Evolutionary conservation across 768 basidiomycete species (phyloP).

Genomic region (Leccinellum rugosiceps): DNA sequence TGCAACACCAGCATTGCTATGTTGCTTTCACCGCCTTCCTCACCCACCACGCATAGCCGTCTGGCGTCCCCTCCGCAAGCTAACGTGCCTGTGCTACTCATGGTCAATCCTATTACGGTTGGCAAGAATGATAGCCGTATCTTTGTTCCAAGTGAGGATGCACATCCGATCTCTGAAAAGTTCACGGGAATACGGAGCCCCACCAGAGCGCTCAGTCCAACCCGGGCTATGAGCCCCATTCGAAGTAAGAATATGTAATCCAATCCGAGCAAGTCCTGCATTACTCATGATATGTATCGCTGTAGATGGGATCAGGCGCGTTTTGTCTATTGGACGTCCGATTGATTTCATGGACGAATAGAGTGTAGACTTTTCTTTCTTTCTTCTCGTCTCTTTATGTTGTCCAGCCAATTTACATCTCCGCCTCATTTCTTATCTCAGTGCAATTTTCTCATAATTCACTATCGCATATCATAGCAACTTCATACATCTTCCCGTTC

Average conservation of each 20-base stretch:
- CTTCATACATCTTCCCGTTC: neutral
- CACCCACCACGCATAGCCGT: constrained; percentile 5
- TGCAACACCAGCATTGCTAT: constrained; percentile 17
- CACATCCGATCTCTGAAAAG: neutral
- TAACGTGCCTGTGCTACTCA: constrained; percentile 2
- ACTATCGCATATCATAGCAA: neutral
- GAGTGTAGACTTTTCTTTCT: neutral
- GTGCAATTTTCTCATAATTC: neutral
- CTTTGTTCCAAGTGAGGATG: constrained; percentile 1
- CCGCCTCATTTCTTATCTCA: neutral
- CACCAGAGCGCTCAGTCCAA: constrained; percentile 30
- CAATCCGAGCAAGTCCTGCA: neutral
- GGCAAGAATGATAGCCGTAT: neutral
- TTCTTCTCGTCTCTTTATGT: neutral
- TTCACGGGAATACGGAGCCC: constrained; percentile 12
- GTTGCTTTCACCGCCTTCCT: constrained; percentile 26
- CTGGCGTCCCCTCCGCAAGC: constrained; percentile 2
- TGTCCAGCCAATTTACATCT: neutral
- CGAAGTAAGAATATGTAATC: constrained; percentile 11
- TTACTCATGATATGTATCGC: constrained; percentile 4
- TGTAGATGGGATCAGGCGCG: constrained; percentile 29
- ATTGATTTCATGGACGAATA: constrained; percentile 11
- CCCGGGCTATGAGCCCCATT: constrained; percentile 28
- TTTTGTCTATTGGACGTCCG: constrained; percentile 21
- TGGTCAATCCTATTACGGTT: neutral